phyloP scores from a whole-genome alignment of 164 flowering plant genomes.

The Pachysandra terminalis region DNA sequence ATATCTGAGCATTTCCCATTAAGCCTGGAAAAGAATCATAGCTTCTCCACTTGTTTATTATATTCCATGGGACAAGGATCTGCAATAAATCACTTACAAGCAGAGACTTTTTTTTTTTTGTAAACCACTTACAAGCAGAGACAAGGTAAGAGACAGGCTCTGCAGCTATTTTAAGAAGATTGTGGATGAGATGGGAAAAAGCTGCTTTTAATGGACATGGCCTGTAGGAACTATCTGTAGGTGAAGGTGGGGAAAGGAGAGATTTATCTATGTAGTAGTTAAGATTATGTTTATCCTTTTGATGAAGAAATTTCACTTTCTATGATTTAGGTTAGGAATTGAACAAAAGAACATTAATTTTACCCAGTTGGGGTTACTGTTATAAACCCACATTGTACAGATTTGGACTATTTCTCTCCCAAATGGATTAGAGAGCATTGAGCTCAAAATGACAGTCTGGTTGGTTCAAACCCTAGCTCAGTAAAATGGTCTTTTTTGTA shows the following conservation, averaged over 20 bases:
- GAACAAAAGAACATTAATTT: no score
- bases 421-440: no score
- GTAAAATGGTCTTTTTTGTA: no score
- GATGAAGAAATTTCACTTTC: no score
- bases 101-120: no score
- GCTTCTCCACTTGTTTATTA: conserved; percentile 15
- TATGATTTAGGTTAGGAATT: no score
- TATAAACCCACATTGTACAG: no score
- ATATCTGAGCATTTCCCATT: conserved; percentile 21
- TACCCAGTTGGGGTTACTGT: no score
- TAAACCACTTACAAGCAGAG: conserved; percentile 21
- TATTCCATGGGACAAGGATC: conserved; percentile 21
- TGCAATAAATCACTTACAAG: conserved; percentile 15
- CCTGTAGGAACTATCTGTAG: conserved; percentile 3
- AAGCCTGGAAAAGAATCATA: conserved; percentile 15
- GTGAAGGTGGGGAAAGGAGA: not conserved
- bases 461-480: no score
- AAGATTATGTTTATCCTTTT: no score
- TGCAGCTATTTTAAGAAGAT: conserved; percentile 16
- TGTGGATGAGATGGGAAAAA: conserved; percentile 12
- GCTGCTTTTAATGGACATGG: not conserved
- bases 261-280: not conserved
- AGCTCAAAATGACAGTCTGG: no score
- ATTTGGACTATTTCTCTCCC: no score
- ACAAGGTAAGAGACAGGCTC: conserved; percentile 33